Percentiles rank a stretch among this genome's conserved stretches.
phyloP scores from a whole-genome alignment of 2,329 filamentous ascomycete species.

The Aplosporella prunicola region DNA sequence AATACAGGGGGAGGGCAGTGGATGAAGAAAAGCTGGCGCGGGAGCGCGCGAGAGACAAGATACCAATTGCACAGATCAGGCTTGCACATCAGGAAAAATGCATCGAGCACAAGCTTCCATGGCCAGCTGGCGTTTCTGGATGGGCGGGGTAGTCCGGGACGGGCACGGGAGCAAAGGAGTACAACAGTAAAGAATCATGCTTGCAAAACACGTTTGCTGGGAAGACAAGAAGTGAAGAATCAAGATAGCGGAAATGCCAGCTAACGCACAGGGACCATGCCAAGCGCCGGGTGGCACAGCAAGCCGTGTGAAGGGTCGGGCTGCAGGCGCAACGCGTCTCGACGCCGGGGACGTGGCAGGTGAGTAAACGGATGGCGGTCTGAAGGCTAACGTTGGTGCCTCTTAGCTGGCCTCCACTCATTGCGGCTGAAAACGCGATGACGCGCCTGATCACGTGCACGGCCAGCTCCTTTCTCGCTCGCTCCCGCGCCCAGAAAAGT shows the following conservation, averaged over 20 bases:
- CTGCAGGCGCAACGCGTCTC: no score
- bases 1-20: conserved; percentile 1
- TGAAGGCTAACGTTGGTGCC: no score
- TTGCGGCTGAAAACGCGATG: no score
- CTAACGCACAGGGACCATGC: no score
- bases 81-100: no score
- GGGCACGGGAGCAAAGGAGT: conserved; percentile 10
- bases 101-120: conserved; percentile 11
- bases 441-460: conserved; percentile 11
- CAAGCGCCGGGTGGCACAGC: no score
- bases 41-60: conserved; percentile 4
- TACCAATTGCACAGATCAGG: conserved; percentile 7
- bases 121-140: conserved; percentile 10
- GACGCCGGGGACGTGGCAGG: no score
- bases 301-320: no score
- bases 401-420: no score
- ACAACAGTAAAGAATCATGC: conserved; percentile 10
- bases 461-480: conserved; percentile 10
- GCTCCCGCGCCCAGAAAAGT: no score
- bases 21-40: not conserved
- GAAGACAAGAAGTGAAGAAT: conserved; percentile 9
- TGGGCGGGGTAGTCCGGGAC: conserved; percentile 9
- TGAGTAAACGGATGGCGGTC: no score
- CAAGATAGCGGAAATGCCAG: no score
- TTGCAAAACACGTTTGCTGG: conserved; percentile 3